Conservation (phyloP, 257 asterid genomes). For the Penstemon eatonii region DNA sequence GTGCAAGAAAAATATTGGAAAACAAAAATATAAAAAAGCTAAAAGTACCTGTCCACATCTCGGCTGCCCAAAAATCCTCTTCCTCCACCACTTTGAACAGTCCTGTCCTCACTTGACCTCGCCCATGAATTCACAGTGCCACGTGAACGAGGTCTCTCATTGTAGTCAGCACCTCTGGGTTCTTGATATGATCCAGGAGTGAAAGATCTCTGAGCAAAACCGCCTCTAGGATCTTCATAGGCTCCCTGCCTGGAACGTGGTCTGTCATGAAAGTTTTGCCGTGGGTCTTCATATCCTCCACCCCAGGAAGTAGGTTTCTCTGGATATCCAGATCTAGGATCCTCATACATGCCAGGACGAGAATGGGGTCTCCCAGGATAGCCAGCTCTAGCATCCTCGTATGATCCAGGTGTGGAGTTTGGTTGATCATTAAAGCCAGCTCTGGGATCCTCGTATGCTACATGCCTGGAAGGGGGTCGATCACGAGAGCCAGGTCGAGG, state of each 20-base stretch:
- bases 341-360: slow-evolving; percentile 37
- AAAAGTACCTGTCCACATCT: slow-evolving; percentile 68
- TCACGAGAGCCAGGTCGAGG: slow-evolving; percentile 31
- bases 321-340: slow-evolving; percentile 36
- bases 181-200: slow-evolving; percentile 49
- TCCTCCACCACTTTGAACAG: slow-evolving; percentile 71
- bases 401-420: slow-evolving; percentile 41
- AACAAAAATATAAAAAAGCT: slow-evolving; percentile 6
- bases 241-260: slow-evolving; percentile 59
- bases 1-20: slow-evolving; percentile 4
- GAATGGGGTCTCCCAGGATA: slow-evolving; percentile 37
- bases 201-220: slow-evolving; percentile 42
- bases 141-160: slow-evolving; percentile 85
- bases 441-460: slow-evolving; percentile 44
- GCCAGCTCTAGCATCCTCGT: slow-evolving; percentile 58
- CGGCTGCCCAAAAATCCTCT: slow-evolving; percentile 76
- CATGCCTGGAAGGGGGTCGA: slow-evolving; percentile 47
- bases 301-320: slow-evolving; percentile 44
- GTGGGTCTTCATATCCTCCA: slow-evolving; percentile 48
- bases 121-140: slow-evolving; percentile 68
- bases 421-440: slow-evolving; percentile 46
- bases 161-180: slow-evolving; percentile 55
- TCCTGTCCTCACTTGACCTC: slow-evolving; percentile 64
- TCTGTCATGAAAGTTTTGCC: slow-evolving; percentile 49
- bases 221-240: slow-evolving; percentile 63